Base-by-base conservation (phyloP, 2,329 filamentous ascomycete species). In the Venturiaceae sp. region DNA sequence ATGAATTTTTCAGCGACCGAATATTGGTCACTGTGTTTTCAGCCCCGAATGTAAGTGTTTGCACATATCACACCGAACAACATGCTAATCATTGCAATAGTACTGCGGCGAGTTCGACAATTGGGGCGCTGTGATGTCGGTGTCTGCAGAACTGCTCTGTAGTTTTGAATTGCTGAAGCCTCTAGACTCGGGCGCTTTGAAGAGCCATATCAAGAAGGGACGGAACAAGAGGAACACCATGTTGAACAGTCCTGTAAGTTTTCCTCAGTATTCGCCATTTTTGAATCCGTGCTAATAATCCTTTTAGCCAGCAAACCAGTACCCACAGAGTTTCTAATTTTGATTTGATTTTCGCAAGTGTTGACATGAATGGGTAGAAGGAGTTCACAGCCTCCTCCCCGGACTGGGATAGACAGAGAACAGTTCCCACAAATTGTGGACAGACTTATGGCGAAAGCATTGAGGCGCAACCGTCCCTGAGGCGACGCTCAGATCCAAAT, bases 51-150 rank as follows among this genome's bases (percentile, higher is more conserved):
- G 91, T 95, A 78, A 82, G 90, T 81, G 1, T 19, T n/a, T 21
- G n/a, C 21, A 21, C 5, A 6, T 30, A n/a, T 16, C 37, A 30
- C 33, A 23, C 30, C 32, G 37, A 52, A 23, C 39, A 55, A 14
- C 30, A 19, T n/a, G 39, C 59, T 63, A 63, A 69, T 66, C 41
- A 63, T 30, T n/a, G 6, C 4, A 21, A 37, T 59, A 95, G 89
- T 97, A 99, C 69, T 99, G 94, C 67, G 94, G 94, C 64, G 94
- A 99, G 72, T 99, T 99, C 65, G 94, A 99, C 71, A 99, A 99
- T 63, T 97, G 94, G 90, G 94, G 94, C 21, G 94, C 94, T 14
- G 92, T 97, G 64, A 99, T 99, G 94, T 96, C 92, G 2, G 94
- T 99, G 23, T 96, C 91, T 1, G 84, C 83, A 14, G 94, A 97